Evolutionary conservation across 495 filamentous ascomycete species (phyloP), one percentile per base, ranked within the genome.

Genomic region (Xylaria sp.): DNA sequence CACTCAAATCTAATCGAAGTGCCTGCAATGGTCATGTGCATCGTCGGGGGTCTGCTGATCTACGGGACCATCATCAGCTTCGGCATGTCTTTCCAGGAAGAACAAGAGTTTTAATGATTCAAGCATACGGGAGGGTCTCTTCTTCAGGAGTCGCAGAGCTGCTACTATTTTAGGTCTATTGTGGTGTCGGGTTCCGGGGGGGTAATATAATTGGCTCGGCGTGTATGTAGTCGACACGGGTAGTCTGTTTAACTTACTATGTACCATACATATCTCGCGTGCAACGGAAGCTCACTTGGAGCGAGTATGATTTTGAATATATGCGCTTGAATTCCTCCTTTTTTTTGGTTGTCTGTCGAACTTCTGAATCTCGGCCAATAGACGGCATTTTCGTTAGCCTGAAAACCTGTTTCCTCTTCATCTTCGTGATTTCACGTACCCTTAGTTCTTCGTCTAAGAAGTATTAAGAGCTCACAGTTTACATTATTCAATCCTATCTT

Each of bases 31-130:
- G 82, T 92, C 79, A 98, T 99, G 96, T 95, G 91, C 37, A 92
- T 98, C 74, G 81, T 96, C 62, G 96, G 96, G 26, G 96, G 96
- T 53, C 81, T 97, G 50, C 80, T 99, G 80, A 98, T 98, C 74
- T 99, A 99, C 80, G 94, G 93, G 43, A 99, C 96, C 17, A 97
- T 99, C 78, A 96, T 98, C 79, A 94, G 90, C 80, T 99, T 99
- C 82, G 91, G 89, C 48, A 93, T 97, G 93, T 98, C 98, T 84
- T 99, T 99, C 87, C 90, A 94, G 80, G 94, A 98, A 79, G 93
- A 98, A 83, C 89, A 95, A 73, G 96, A 97, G 74, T 99, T 88
- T 63, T 88, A 78, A 57, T 44, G n/a, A 66, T 55, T 21, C 33
- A 26, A 41, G 70, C 37, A 43, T 43, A 62, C 37, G 57, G 6